Evolutionary conservation across 495 filamentous ascomycete genomes (phyloP), one percentile per base, ranked within the genome.

Genomic region (Chaetomium cochliodes): DNA sequence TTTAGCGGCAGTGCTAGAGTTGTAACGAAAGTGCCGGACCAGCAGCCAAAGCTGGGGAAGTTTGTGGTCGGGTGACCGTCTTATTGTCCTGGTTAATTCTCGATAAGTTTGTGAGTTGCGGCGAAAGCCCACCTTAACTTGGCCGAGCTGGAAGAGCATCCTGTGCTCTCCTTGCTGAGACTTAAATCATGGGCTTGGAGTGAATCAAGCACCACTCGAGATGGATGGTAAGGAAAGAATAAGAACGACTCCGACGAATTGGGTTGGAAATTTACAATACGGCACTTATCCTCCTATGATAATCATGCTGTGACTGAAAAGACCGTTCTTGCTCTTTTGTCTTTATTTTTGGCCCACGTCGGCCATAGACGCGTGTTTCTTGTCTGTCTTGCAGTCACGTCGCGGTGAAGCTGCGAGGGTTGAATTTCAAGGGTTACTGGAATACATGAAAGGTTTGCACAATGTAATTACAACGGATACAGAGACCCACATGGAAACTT

Each of bases 51-150:
- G 28, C 26, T 9, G 30, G 58, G 11, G 13, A 47, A 47, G 41
- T 18, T 18, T n/a, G 58, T 8, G 2, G 28, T 18, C 44, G 5
- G 15, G 13, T 18, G 26, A 50, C 8, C n/a, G 57, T 50, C 44
- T 47, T 50, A n/a, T 26, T 0, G 56, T 58, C 2, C 13, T 39
- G 4, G 44, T 52, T 62, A 53, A 52, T 61, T n/a, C 22, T 37
- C 52, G 47, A 49, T 33, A 42, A 41, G 3, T 49, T 39, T 26
- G 33, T 11, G n/a, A 20, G 47, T 53, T 26, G 47, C 26, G 59
- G 51, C 2, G 33, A 62, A 42, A 62, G 49, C 59, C 47, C 59
- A 42, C 59, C 47, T 53, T 33, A 25, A 12, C 33, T 37, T 37
- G 33, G 9, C n/a, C 6, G 49, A 53, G 15, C 7, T 20, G 12